phyloP scores from a whole-genome alignment of 2,329 filamentous ascomycete genomes.

The Stemphylium beticola region DNA sequence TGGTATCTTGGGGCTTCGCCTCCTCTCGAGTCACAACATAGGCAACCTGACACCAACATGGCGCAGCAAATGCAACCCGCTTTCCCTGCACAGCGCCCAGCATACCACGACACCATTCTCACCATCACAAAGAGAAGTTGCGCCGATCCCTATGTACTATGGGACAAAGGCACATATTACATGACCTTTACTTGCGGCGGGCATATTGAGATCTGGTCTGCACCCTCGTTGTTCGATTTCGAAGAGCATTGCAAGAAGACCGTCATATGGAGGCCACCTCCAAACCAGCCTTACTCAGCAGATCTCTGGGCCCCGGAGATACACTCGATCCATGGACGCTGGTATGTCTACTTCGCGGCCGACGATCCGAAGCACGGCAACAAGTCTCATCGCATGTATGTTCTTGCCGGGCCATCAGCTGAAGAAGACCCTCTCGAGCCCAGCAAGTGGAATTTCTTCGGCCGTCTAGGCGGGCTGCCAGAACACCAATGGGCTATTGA shows the following conservation, averaged over 20 bases:
- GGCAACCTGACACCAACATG: neutral
- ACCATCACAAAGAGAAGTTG: conserved; percentile 51
- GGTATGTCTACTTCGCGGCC: conserved; percentile 61
- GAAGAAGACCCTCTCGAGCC: conserved; percentile 37
- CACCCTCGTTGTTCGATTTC: conserved; percentile 49
- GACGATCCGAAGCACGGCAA: conserved; percentile 53
- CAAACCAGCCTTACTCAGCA: conserved; percentile 51
- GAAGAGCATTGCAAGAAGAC: conserved; percentile 47
- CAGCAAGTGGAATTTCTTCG: conserved; percentile 51
- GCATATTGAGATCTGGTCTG: conserved; percentile 54
- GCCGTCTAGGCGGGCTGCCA: conserved; percentile 50
- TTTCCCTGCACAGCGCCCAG: conserved; percentile 17
- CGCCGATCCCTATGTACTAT: conserved; percentile 55
- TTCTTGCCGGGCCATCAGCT: conserved; percentile 51
- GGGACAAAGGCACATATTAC: conserved; percentile 53
- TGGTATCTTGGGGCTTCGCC: no score
- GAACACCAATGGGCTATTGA: conserved; percentile 57
- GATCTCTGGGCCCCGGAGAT: conserved; percentile 64
- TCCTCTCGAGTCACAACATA: neutral
- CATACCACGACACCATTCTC: conserved; percentile 50
- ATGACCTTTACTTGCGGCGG: conserved; percentile 56
- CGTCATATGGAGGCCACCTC: conserved; percentile 53
- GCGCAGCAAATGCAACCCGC: conserved; percentile 11
- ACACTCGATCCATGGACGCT: conserved; percentile 57
- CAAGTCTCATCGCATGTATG: conserved; percentile 54